Conservation (phyloP, 1,284 basidiomycete genomes). For the Schizophyllum amplum region DNA sequence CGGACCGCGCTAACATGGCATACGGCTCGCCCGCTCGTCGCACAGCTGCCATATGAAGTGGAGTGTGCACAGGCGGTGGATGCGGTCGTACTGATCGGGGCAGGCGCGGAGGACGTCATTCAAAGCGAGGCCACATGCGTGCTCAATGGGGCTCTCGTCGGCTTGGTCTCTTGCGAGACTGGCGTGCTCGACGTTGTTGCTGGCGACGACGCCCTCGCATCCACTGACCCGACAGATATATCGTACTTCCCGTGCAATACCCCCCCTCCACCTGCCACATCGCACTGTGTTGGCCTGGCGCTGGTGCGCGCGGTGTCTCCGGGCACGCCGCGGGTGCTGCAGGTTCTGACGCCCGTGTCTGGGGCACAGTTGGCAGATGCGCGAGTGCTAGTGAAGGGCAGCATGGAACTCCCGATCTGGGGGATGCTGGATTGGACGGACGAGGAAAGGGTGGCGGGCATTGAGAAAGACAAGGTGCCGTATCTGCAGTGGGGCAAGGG, state of each 20-base stretch:
- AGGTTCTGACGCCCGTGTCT: constrained; percentile 72
- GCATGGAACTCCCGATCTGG: constrained; percentile 82
- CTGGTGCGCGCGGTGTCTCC: constrained; percentile 58
- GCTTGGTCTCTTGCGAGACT: constrained; percentile 46
- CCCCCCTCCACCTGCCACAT: constrained; percentile 46
- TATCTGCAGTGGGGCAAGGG: constrained; percentile 76
- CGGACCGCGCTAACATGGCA: constrained; percentile 52
- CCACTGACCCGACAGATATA: constrained; percentile 15
- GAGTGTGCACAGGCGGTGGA: constrained; percentile 47
- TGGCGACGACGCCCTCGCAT: constrained; percentile 1
- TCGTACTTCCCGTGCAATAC: constrained; percentile 51
- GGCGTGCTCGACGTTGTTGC: constrained; percentile 26
- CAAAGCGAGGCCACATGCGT: constrained; percentile 59
- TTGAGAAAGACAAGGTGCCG: constrained; percentile 59
- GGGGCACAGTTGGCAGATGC: constrained; percentile 30
- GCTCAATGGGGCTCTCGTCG: constrained; percentile 79
- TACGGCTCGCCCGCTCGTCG: constrained; percentile 60
- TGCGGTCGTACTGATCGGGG: constrained; percentile 55
- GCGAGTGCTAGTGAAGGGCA: constrained; percentile 70
- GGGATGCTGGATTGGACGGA: constrained; percentile 74
- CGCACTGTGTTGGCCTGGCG: constrained; percentile 62
- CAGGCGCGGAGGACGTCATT: constrained; percentile 70
- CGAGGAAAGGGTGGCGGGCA: constrained; percentile 36
- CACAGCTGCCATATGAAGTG: constrained; percentile 62
- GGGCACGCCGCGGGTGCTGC: constrained; percentile 43